Evolutionary conservation across 257 asterid genomes (phyloP).

Genomic region (Nicotiana benthamiana): DNA sequence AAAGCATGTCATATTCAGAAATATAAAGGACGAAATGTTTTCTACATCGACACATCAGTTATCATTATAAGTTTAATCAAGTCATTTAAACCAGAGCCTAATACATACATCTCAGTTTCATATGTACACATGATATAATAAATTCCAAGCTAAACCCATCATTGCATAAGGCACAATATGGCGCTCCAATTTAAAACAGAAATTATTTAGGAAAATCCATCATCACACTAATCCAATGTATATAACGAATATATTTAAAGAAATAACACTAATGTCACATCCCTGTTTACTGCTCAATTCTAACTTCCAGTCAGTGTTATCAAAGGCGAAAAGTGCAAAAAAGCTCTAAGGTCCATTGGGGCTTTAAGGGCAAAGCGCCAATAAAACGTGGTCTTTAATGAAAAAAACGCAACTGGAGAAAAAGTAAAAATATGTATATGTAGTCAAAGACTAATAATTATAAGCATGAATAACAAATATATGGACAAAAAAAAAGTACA

Average conservation of each 20-base stretch:
- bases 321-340: too few species aligned
- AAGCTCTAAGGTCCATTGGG: too few species aligned
- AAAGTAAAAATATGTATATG: too few species aligned
- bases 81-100: background rate
- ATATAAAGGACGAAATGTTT: background rate
- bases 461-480: too few species aligned
- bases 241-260: background rate
- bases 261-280: background rate
- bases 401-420: too few species aligned
- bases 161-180: background rate
- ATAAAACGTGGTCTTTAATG: too few species aligned
- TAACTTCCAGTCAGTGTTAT: background rate
- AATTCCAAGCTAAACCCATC: background rate
- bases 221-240: constrained; percentile 2
- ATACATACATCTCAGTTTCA: background rate
- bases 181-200: background rate
- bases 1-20: background rate
- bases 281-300: background rate
- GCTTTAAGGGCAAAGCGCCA: too few species aligned
- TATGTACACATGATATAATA: background rate
- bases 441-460: too few species aligned
- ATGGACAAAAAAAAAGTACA: too few species aligned
- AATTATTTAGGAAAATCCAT: background rate
- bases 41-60: background rate
- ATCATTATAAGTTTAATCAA: background rate